Evolutionary conservation across 192 early-diverging fungal species (phyloP).

Genomic region (Umbelopsis vinacea): DNA sequence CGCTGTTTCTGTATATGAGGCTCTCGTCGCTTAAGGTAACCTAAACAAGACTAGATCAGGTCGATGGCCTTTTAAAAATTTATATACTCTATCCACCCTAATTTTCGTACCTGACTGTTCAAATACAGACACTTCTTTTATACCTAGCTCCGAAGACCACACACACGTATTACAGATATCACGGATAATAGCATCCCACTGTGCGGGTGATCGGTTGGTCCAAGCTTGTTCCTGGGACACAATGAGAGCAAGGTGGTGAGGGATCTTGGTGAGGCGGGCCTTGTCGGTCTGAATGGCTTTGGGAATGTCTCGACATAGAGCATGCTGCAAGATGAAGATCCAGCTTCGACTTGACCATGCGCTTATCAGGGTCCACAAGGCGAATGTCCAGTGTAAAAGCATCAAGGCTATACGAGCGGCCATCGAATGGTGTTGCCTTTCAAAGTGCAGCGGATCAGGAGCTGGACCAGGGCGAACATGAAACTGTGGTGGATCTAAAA

Average conservation of each 20-base stretch:
- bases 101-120: not conserved
- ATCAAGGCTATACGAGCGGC: not conserved
- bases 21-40: not conserved
- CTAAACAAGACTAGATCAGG: not conserved
- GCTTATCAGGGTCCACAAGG: not conserved
- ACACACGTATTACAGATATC: conserved; percentile 14
- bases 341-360: conserved; percentile 14
- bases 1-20: conserved; percentile 2
- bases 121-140: conserved; percentile 1
- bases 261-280: conserved; percentile 19
- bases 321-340: conserved; percentile 11
- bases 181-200: not conserved
- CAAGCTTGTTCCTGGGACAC: conserved; percentile 5
- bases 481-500: not conserved
- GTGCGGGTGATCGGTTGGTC: not conserved
- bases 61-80: not conserved
- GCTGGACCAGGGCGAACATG: conserved; percentile 6
- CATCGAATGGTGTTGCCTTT: not conserved
- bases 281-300: not conserved
- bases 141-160: conserved; percentile 5
- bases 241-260: conserved; percentile 15
- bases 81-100: not conserved
- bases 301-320: not conserved
- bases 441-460: not conserved
- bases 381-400: not conserved